Percentiles rank a stretch among this genome's conserved stretches.
These are phyloP conservation scores for Jackrogersella multiformis DNA, from an alignment of 495 filamentous ascomycete genomes.

Conservation along the genomic window DNA sequence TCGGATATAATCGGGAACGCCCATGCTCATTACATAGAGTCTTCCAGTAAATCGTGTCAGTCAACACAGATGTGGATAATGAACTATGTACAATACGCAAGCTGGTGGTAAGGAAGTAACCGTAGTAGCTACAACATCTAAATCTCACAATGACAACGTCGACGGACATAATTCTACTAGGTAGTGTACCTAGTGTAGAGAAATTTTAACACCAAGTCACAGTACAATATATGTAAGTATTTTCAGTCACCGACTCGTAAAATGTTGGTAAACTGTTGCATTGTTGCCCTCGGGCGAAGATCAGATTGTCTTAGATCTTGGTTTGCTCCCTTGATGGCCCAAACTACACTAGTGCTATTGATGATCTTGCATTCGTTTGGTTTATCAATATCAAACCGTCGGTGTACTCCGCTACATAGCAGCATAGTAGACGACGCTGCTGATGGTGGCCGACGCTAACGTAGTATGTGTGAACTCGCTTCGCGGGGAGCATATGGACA, in stretches of 20 bases:
- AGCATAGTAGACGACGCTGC: background rate
- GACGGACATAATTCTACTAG: constrained; percentile 8
- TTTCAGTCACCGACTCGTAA: constrained; percentile 30
- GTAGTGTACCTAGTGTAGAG: too few relatives aligned
- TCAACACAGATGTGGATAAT: constrained; percentile 31
- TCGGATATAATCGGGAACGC: constrained; percentile 33
- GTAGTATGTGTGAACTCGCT: constrained; percentile 34
- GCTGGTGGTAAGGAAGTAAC: constrained; percentile 16
- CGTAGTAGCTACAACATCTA: constrained; percentile 17
- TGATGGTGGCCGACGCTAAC: constrained; percentile 21
- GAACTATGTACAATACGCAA: constrained; percentile 20
- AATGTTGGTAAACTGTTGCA: too few relatives aligned
- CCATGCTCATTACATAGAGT: constrained; percentile 11
- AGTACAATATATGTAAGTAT: constrained; percentile 4
- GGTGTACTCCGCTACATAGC: constrained; percentile 33
- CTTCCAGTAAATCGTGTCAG: constrained; percentile 17
- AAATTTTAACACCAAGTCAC: background rate
- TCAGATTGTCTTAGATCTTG: constrained; percentile 41
- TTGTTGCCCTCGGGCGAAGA: constrained; percentile 13
- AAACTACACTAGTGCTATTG: constrained; percentile 31
- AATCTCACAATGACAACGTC: constrained; percentile 13
- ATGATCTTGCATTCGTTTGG: constrained; percentile 37
- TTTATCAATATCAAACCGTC: constrained; percentile 38
- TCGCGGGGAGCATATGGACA: constrained; percentile 39
- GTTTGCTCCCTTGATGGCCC: constrained; percentile 38